Evolutionary conservation across 1,139 yeast species (phyloP), one percentile per base, ranked within the genome.

Genomic region (Pichia kudriavzevii): DNA sequence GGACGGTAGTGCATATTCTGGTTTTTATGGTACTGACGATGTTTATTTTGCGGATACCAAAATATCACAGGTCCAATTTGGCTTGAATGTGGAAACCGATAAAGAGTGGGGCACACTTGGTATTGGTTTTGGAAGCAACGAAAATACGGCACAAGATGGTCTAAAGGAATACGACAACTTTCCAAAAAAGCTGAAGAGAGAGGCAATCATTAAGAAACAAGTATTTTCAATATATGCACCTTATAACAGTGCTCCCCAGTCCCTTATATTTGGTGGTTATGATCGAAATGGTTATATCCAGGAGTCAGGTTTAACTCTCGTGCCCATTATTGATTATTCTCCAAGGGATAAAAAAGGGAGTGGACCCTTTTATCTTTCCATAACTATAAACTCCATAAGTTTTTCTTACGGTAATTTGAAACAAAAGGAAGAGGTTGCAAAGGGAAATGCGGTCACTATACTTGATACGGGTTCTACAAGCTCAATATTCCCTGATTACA

Each of bases 381-480:
- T 72, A 22, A 63, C 68, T 2, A 43, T 72, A 26, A 62, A 63
- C 26, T 30, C 42, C 4, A 23, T 48, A 8, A 31, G 41, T 1
- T 26, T 37, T 13, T 23, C 22, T 14, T 21, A 27, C 21, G 31
- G 31, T 7, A 26, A 28, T 11, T 9, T 8, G n/a, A 20, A 32
- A 7, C n/a, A n/a, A n/a, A 9, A 28, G 5, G 30, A 26, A 6
- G 35, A 42, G 13, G 55, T 67, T 30, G 68, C 65, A 23, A 35
- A 48, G 11, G 48, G 55, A 19, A 48, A 51, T 28, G 47, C 58
- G 18, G 59, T 69, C 1, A 77, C 72, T 2, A 53, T 73, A 31
- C 55, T 79, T 25, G 87, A 79, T 54, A 66, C 80, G 3, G 85
- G 85, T 18, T 66, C 82, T 7, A 70, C 83, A 2, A 55, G 68